Evolutionary conservation across 2,329 filamentous ascomycete genomes (phyloP).

Genomic region (Phialemonium atrogriseum): DNA sequence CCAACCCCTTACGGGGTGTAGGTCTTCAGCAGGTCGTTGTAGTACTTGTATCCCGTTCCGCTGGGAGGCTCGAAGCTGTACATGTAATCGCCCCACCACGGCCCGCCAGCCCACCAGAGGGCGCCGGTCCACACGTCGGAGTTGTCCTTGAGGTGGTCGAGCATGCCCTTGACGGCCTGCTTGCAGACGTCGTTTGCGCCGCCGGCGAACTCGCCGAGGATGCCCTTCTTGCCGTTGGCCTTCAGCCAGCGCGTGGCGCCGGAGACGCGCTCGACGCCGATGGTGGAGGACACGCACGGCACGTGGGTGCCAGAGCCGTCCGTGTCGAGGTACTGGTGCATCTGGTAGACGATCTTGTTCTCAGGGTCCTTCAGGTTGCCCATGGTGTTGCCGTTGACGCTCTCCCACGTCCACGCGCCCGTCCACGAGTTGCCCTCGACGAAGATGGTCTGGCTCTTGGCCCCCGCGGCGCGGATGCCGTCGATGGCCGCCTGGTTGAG

Average conservation of each 20-base stretch:
- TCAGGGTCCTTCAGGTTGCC: constrained; percentile 35
- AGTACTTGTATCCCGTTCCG: constrained; percentile 28
- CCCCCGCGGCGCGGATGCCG: constrained; percentile 47
- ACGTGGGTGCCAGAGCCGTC: constrained; percentile 41
- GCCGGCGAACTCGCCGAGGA: constrained; percentile 49
- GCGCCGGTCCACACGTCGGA: constrained; percentile 48
- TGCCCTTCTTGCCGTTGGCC: constrained; percentile 42
- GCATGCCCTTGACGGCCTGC: constrained; percentile 39
- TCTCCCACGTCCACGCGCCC: constrained; percentile 24
- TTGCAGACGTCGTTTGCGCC: constrained; percentile 41
- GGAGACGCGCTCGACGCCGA: constrained; percentile 38
- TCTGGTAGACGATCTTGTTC: constrained; percentile 44
- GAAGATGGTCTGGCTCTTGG: constrained; percentile 42
- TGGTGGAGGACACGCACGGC: constrained; percentile 36
- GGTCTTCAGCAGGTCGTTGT: constrained; percentile 11
- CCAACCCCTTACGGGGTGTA: constrained; percentile 9
- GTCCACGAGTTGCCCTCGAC: constrained; percentile 41
- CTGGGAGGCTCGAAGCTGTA: constrained; percentile 38
- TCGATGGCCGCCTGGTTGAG: constrained; percentile 55
- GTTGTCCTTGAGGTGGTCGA: constrained; percentile 42
- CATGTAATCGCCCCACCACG: constrained; percentile 32
- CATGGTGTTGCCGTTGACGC: constrained; percentile 26
- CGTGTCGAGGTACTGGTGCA: constrained; percentile 49
- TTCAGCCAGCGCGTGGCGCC: constrained; percentile 47
- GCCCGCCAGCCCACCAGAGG: constrained; percentile 49